Base-by-base conservation (phyloP, 2,329 filamentous ascomycete species). In the Cladophialophora chaetospira region DNA sequence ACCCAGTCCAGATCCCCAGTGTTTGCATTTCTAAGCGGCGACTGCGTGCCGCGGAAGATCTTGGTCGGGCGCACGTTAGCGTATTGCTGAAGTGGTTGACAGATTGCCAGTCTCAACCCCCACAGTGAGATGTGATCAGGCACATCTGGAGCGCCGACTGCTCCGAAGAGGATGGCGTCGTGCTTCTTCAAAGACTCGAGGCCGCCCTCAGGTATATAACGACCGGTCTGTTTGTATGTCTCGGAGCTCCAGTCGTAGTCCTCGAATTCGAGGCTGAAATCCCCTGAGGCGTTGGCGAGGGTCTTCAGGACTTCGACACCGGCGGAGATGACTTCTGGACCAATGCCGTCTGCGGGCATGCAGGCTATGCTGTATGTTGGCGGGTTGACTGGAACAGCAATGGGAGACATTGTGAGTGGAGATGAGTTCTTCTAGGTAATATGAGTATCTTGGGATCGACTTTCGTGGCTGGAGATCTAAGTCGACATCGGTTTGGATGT, bases 301-400 rank as follows among this genome's bases (percentile, higher is more conserved):
- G 70, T 66, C 43, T 84, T 77, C 51, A 89, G 71, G 0, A 86
- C 86, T 45, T 79, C 74, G 6, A 88, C 81, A 1, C 84, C 85
- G 1, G 83, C 83, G 28, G 78, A 74, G 69, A 87, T 82, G 10
- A 89, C 85, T 69, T 89, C 87, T 0, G 79, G 79, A 1, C 87
- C 86, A 58, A 89, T 88, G 53, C 86, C 86, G 66, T 89, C 86
- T 4, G 83, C 87, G 0, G 85, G 84, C 52, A 89, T 86, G 29
- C 77, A 79, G 13, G 84, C 85, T 58, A 87, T 84, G 5, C 35
- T 38, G n/a, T n/a, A n/a, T n/a, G n/a, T n/a, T n/a, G n/a, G n/a
- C n/a, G n/a, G n/a, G n/a, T n/a, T n/a, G n/a, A n/a, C n/a, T n/a
- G n/a, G n/a, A n/a, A n/a, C n/a, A n/a, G n/a, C n/a, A n/a, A n/a